Percentiles rank a stretch among this genome's conserved stretches.
Conservation (phyloP, 1,284 basidiomycete genomes). For the Trichosporon asahii region DNA sequence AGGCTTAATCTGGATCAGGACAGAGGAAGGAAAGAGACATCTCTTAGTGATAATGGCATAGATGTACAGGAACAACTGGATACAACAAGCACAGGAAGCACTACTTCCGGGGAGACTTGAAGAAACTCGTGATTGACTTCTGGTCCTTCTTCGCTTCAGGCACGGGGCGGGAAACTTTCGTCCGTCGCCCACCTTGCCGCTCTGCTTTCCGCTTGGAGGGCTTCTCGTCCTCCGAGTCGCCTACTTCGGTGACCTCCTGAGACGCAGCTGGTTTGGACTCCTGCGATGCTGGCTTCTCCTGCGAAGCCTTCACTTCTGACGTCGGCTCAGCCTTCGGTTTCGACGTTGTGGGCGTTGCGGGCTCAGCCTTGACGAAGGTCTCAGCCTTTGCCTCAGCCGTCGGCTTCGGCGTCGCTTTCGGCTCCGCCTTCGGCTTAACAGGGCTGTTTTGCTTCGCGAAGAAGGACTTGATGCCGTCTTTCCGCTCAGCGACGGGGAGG, state of each 20-base stretch:
- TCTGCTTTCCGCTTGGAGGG: not conserved
- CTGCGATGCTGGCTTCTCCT: not conserved
- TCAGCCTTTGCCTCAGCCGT: not conserved
- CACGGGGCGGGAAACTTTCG: slow-evolving; percentile 31
- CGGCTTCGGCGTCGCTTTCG: too few species aligned
- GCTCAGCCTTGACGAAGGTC: not conserved
- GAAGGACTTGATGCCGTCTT: slow-evolving; percentile 85
- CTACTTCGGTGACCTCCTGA: not conserved
- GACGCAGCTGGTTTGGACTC: not conserved
- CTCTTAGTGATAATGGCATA: not conserved
- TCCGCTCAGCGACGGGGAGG: slow-evolving; percentile 70
- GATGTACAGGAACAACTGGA: not conserved
- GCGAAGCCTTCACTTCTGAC: not conserved
- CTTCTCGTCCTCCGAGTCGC: not conserved
- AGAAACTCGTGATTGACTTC: slow-evolving; percentile 42
- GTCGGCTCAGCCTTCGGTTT: slow-evolving; percentile 3
- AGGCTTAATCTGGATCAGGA: too few species aligned
- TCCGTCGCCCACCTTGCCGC: slow-evolving; percentile 36
- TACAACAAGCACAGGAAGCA: too few species aligned
- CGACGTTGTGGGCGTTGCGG: not conserved
- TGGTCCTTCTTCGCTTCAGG: slow-evolving; percentile 32
- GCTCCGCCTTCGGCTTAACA: slow-evolving; percentile 17
- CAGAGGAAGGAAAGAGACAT: too few species aligned
- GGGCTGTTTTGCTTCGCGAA: slow-evolving; percentile 63
- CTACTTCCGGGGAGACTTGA: slow-evolving; percentile 34